Evolutionary conservation across 257 asterid genomes (phyloP), one percentile per base, ranked within the genome.

Genomic region (Nicotiana knightiana): DNA sequence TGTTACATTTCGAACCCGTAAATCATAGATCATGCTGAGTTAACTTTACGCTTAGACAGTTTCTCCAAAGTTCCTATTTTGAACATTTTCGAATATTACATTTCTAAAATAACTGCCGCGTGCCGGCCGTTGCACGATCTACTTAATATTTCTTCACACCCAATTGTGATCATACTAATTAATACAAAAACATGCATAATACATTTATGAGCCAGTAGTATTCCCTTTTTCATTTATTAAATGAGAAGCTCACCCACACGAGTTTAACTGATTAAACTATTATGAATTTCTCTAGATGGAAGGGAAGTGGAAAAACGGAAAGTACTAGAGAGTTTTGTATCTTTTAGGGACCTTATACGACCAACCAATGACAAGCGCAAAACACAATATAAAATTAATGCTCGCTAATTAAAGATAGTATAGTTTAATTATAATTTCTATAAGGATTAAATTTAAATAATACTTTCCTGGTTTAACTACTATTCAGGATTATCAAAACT

Each of bases 41-140:
- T 37, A 37, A 37, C 0, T 37, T 37, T 37, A 37, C 9, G 6
- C 43, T 5, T 5, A 21, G 0, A 21, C 24, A 21, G 24, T 21
- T 21, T 21, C 24, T 6, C 43, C 0, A 37, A 37, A 37, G 2
- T 37, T 37, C 46, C 46, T 37, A 37, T 1, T 37, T 43, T 43
- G 48, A 43, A 43, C 48, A 43, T 7, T 43, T 43, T 43, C 0
- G 2, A 43, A 43, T 43, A 43, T 43, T 39, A 43, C 0, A 26
- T 73, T 4, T 75, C 6, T 15, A 75, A 21, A 51, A 51, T 0
- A 64, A 16, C 46, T 51, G 64, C 32, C 4, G 17, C 16, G 59
- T 48, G 68, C 85, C 82, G 68, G 82, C 82, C 85, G 16, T 51
- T 35, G 82, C 82, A 82, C 85, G 85, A 63, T 66, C 46, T 53